phyloP scores from a whole-genome alignment of 805 yeast genomes.

The Metschnikowia lunata region DNA sequence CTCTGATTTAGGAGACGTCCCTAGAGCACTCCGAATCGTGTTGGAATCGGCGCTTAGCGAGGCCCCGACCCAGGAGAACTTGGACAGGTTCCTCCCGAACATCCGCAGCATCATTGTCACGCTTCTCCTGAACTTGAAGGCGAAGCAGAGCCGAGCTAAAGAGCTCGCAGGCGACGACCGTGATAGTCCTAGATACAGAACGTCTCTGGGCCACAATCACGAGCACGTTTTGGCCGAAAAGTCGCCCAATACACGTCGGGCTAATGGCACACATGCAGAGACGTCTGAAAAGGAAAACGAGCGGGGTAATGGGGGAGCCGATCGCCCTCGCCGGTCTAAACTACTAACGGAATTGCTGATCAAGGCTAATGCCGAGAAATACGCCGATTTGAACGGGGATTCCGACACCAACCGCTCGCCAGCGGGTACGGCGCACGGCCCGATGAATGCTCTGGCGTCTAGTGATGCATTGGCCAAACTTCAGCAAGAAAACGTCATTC shows the following conservation, averaged over 20 bases:
- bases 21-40: slow-evolving; percentile 70
- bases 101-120: slow-evolving; percentile 83
- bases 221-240: neutral
- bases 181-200: neutral
- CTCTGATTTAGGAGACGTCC: slow-evolving; percentile 85
- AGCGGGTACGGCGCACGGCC: neutral
- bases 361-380: neutral
- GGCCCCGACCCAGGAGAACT: slow-evolving; percentile 74
- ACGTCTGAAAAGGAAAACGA: neutral
- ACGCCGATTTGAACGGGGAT: neutral
- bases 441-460: slow-evolving; percentile 3
- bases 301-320: neutral
- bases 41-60: slow-evolving; percentile 84
- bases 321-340: slow-evolving; percentile 7
- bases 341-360: slow-evolving; percentile 5
- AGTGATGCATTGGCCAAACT: slow-evolving; percentile 68
- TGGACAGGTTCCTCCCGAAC: slow-evolving; percentile 76
- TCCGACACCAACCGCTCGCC: neutral
- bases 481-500: slow-evolving; percentile 78
- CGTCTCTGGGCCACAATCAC: neutral
- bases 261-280: neutral
- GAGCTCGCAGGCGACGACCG: slow-evolving; percentile 24
- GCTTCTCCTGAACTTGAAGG: slow-evolving; percentile 71
- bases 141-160: slow-evolving; percentile 63
- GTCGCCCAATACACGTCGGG: neutral